Percentiles rank a stretch among this genome's conserved stretches.
Evolutionary conservation across 192 early-diverging fungal species (phyloP).

Genomic region (Funneliformis mosseae): DNA sequence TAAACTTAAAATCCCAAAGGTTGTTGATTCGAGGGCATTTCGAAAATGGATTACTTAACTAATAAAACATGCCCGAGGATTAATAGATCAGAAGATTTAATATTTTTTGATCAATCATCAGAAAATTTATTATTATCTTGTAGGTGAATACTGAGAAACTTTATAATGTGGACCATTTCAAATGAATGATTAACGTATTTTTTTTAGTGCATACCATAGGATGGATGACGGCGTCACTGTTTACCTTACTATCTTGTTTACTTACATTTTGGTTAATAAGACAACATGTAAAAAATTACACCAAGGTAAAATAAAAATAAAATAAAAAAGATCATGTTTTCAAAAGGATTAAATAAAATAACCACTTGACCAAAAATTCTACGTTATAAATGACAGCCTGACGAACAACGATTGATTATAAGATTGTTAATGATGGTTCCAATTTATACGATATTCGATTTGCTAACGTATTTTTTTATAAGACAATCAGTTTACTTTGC

Average conservation of each 20-base stretch:
- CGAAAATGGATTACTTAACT: not conserved
- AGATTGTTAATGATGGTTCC: constrained; percentile 8
- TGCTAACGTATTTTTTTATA: not conserved
- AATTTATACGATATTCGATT: not conserved
- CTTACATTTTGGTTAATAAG: not conserved
- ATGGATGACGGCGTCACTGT: not conserved
- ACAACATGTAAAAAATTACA: not conserved
- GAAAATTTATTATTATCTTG: not conserved
- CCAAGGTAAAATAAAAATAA: not conserved
- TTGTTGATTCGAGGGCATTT: too few species aligned
- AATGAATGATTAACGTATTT: not conserved
- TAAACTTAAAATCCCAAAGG: too few species aligned
- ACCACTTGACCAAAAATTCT: not conserved
- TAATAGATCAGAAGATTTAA: not conserved
- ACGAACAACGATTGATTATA: not conserved
- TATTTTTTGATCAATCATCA: not conserved
- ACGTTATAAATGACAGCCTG: not conserved
- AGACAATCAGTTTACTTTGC: not conserved
- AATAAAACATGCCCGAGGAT: not conserved
- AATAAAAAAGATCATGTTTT: not conserved
- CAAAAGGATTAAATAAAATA: not conserved
- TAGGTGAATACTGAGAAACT: not conserved
- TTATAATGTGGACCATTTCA: not conserved
- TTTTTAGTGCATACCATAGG: constrained; percentile 5
- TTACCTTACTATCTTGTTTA: not conserved